Evolutionary conservation across 345 rosid species (phyloP).

Genomic region (Gynandropsis gynandra): DNA sequence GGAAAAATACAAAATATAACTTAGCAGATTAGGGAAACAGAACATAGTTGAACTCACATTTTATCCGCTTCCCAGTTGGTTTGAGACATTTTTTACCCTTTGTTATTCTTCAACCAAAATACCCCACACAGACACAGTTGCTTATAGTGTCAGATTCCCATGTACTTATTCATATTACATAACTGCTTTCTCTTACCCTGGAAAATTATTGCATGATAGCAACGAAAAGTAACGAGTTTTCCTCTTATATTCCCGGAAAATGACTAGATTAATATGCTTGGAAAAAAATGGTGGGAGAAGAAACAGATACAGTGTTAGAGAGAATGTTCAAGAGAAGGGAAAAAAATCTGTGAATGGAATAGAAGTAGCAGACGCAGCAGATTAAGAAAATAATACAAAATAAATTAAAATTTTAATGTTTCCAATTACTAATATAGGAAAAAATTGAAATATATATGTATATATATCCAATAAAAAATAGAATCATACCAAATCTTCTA

Average conservation of each 20-base stretch:
- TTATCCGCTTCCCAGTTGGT: constrained; percentile 99
- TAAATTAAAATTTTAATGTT: too few species aligned
- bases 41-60: constrained; percentile 54
- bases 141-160: constrained; percentile 36
- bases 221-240: constrained; percentile 13
- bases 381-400: not conserved
- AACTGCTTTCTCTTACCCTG: constrained; percentile 23
- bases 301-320: constrained; percentile 15
- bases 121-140: constrained; percentile 32
- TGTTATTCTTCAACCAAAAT: constrained; percentile 26
- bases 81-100: constrained; percentile 56
- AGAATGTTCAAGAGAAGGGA: constrained; percentile 20
- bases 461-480: too few species aligned
- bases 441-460: too few species aligned
- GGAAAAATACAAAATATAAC: constrained; percentile 10
- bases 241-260: constrained; percentile 16
- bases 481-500: too few species aligned
- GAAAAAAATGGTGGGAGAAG: constrained; percentile 2
- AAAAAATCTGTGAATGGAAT: constrained; percentile 24
- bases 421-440: too few species aligned
- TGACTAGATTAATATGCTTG: constrained; percentile 22
- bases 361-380: constrained; percentile 24
- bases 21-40: constrained; percentile 7
- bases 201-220: constrained; percentile 26
- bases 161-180: constrained; percentile 17